A percentile compares a stretch with the other conserved stretches of the same genome.
Conservation (phyloP, 228 moss, liverwort and hornwort genomes). For the Sphagnum fallax region DNA sequence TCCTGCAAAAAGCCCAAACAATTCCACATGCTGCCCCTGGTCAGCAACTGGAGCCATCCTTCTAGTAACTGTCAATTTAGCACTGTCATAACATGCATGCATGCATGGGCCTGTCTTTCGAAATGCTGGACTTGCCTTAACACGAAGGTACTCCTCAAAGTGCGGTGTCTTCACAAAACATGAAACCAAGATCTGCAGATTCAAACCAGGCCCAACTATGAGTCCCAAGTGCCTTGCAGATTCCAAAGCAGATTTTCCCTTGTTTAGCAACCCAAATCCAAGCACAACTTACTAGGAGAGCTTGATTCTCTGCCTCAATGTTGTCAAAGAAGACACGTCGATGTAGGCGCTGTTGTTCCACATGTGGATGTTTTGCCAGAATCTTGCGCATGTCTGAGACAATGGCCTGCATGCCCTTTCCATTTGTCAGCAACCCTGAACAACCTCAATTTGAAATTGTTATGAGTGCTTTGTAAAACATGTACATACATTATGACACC, state of each 20-base stretch:
- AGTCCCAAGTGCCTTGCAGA: too few relatives aligned
- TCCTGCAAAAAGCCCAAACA: slow-evolving; percentile 48
- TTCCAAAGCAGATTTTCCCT: too few relatives aligned
- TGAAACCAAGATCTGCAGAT: slow-evolving; percentile 81
- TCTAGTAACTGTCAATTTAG: background rate
- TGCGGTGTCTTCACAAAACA: slow-evolving; percentile 97
- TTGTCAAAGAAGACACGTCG: slow-evolving; percentile 96
- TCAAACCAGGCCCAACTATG: background rate
- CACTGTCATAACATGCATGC: background rate
- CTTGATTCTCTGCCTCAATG: slow-evolving; percentile 86
- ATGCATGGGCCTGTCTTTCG: background rate
- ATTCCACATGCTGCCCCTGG: background rate
- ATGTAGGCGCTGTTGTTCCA: slow-evolving; percentile 93
- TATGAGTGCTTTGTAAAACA: too few relatives aligned
- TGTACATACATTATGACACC: too few relatives aligned
- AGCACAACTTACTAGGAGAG: slow-evolving; percentile 64
- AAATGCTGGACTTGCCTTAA: slow-evolving; percentile 48
- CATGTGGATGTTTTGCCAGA: slow-evolving; percentile 87
- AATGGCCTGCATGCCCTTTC: slow-evolving; percentile 47
- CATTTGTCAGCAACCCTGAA: too few relatives aligned
- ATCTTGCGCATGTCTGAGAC: slow-evolving; percentile 96
- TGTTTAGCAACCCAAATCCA: background rate
- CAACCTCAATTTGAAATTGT: too few relatives aligned
- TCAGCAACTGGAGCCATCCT: too few relatives aligned
- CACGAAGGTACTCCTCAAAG: slow-evolving; percentile 94